phyloP scores from a whole-genome alignment of 257 asterid genomes.

The Gentiana dahurica region DNA sequence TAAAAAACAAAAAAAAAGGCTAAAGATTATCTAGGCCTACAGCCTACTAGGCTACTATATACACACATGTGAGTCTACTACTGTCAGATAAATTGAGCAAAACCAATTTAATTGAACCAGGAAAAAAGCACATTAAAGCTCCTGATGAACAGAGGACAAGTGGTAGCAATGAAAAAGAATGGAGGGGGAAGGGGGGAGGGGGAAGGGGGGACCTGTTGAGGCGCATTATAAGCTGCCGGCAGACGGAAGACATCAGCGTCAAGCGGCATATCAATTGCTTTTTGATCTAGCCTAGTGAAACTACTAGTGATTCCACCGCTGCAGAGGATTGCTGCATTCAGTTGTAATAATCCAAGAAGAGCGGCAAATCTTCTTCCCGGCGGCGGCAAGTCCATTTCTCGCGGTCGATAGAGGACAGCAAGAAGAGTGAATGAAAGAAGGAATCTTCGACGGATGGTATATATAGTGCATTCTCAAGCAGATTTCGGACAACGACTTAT shows the following conservation, averaged over 20 bases:
- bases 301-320: constrained; percentile 58
- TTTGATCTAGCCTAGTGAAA: constrained; percentile 47
- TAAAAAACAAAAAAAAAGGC: background rate
- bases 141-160: background rate
- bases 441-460: background rate
- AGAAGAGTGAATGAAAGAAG: too few relatives aligned
- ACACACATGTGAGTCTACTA: background rate
- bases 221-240: constrained; percentile 87
- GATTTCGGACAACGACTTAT: background rate
- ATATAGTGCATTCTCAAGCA: constrained; percentile 4
- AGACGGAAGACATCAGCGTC: constrained; percentile 68
- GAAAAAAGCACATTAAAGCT: background rate
- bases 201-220: constrained; percentile 56
- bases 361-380: constrained; percentile 13
- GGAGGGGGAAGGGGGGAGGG: background rate
- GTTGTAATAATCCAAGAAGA: constrained; percentile 21
- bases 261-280: constrained; percentile 59
- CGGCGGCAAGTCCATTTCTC: constrained; percentile 22
- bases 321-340: constrained; percentile 43
- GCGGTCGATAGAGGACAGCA: background rate
- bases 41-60: too few relatives aligned
- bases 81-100: background rate
- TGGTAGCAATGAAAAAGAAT: background rate
- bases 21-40: background rate
- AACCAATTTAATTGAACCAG: background rate